A percentile compares a stretch with the other conserved stretches of the same genome.
Conservation (phyloP, 768 basidiomycete species). For the Auricularia sp. region DNA sequence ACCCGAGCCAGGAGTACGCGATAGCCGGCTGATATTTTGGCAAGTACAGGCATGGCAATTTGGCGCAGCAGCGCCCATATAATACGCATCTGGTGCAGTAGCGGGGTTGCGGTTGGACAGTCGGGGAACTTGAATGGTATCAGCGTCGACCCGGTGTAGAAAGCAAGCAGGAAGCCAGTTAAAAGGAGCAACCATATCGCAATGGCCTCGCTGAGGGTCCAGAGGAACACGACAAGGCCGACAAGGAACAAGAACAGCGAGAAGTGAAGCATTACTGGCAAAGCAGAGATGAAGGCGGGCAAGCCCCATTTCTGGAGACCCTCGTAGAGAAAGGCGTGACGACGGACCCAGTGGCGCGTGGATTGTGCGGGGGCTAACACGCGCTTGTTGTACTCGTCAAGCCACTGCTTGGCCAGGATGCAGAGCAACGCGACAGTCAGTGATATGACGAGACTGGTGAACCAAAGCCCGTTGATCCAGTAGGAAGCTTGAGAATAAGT, state of each 20-base stretch:
- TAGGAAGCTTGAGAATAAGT: neutral
- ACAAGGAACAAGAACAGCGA: slow-evolving; percentile 5
- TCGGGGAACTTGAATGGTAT: no score
- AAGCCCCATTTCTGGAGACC: slow-evolving; percentile 1
- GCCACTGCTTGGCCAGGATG: neutral
- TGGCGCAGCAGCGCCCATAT: no score
- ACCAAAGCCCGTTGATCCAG: slow-evolving; percentile 5
- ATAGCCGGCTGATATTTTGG: no score
- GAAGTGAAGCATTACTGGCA: slow-evolving; percentile 1
- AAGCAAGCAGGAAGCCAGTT: no score
- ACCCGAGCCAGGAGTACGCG: no score
- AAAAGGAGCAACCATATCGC: neutral
- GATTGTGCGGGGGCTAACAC: neutral
- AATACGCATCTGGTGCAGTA: no score
- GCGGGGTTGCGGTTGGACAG: no score
- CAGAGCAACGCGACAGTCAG: neutral
- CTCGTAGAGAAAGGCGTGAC: neutral
- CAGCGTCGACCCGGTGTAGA: no score
- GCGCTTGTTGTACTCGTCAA: neutral
- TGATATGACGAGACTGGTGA: slow-evolving; percentile 1
- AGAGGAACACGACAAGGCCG: slow-evolving; percentile 3
- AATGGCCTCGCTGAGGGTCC: neutral
- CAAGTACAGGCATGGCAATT: no score
- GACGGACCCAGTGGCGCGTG: neutral
- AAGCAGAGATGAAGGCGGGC: neutral